Evolutionary conservation across 2,329 filamentous ascomycete genomes (phyloP).

Genomic region (Conoideocrella luteorostrata): DNA sequence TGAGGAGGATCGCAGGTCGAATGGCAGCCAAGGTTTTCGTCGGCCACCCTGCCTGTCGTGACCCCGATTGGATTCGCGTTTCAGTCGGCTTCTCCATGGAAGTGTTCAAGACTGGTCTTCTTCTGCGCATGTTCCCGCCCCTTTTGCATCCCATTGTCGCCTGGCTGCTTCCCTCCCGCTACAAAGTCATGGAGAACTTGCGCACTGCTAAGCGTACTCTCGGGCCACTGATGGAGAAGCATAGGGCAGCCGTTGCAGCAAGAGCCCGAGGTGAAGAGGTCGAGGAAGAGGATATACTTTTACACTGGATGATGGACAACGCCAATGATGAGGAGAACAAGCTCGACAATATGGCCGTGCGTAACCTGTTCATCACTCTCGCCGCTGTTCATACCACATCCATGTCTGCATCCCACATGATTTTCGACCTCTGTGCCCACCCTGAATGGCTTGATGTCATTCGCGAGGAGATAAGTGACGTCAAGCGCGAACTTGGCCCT

Average conservation of each 20-base stretch:
- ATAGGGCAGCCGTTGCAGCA: neutral
- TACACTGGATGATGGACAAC: slow-evolving; percentile 3
- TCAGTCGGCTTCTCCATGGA: neutral
- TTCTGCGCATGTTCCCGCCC: neutral
- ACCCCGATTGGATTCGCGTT: slow-evolving; percentile 2
- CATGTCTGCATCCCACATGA: neutral
- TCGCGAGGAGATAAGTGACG: slow-evolving; percentile 4
- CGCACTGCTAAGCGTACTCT: neutral
- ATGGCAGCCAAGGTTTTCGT: neutral
- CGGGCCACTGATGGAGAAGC: too few relatives aligned
- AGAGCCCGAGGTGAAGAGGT: neutral
- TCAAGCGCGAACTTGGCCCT: too few relatives aligned
- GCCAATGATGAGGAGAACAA: slow-evolving; percentile 1
- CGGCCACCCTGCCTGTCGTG: slow-evolving; percentile 2
- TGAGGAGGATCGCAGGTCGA: neutral
- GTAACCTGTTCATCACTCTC: neutral
- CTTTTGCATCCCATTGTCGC: neutral
- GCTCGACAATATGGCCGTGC: neutral
- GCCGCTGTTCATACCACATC: slow-evolving; percentile 2
- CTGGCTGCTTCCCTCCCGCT: neutral
- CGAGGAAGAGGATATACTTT: neutral
- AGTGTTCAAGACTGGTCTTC: neutral
- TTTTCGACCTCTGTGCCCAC: slow-evolving; percentile 6
- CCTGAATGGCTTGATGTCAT: slow-evolving; percentile 6
- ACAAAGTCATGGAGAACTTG: neutral